Conservation (phyloP, 306 rosid species). For the Macrotyloma uniflorum region DNA sequence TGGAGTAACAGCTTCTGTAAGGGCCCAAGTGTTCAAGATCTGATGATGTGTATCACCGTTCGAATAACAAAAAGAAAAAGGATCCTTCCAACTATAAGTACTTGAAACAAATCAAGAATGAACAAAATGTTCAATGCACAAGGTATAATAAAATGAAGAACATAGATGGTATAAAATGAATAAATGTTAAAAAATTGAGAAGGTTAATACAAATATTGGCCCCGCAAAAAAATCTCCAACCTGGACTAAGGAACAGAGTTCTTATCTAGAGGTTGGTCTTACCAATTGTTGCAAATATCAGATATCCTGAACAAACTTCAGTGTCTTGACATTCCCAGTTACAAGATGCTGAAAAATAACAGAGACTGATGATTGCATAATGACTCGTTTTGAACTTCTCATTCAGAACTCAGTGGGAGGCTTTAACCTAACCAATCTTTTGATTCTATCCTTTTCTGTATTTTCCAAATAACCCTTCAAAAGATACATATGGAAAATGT, state of each 20-base stretch:
- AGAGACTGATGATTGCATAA: neutral
- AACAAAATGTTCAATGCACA: neutral
- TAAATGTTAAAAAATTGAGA: neutral
- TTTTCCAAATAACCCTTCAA: constrained; percentile 84
- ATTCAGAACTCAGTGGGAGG: constrained; percentile 83
- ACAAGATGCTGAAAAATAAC: constrained; percentile 27
- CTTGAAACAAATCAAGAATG: neutral
- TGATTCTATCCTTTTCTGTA: constrained; percentile 88
- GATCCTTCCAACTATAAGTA: neutral
- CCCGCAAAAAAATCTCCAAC: constrained; percentile 17
- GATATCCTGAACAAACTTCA: constrained; percentile 3
- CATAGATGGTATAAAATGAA: neutral
- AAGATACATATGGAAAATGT: constrained; percentile 30
- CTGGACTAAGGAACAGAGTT: neutral
- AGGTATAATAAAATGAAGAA: constrained; percentile 26
- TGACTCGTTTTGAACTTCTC: constrained; percentile 21
- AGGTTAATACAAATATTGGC: constrained; percentile 28
- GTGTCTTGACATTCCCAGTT: constrained; percentile 11
- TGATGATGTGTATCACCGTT: neutral
- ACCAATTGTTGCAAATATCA: neutral
- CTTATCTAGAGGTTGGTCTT: constrained; percentile 12
- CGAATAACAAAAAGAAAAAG: neutral
- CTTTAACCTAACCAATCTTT: constrained; percentile 80
- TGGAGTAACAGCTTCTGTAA: too few relatives aligned
- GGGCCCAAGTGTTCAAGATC: neutral